These are phyloP conservation scores for Plasmopara halstedii DNA, from an alignment of 352 stramenopile species.

Conservation along the genomic window DNA sequence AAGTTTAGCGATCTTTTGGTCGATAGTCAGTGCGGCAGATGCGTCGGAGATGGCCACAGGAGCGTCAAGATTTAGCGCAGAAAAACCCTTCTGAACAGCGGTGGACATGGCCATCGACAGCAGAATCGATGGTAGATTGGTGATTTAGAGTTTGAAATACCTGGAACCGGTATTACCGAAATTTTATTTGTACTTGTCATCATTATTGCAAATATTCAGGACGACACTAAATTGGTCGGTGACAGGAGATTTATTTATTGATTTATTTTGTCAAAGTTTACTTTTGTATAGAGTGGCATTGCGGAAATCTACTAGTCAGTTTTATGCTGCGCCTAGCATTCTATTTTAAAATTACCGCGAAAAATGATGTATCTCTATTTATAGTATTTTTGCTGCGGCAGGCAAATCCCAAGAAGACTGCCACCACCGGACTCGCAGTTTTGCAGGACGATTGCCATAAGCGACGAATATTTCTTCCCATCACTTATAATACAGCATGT, in stretches of 20 bases:
- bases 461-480: not conserved
- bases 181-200: not conserved
- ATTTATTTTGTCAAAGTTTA: no score
- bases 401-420: no score
- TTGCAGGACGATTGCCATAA: not conserved
- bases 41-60: slow-evolving; percentile 16
- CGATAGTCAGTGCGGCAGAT: slow-evolving; percentile 32
- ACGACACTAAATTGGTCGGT: no score
- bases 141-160: slow-evolving; percentile 1
- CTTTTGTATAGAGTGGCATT: no score
- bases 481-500: slow-evolving; percentile 9
- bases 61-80: slow-evolving; percentile 31
- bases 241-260: no score
- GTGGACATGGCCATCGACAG: slow-evolving; percentile 34
- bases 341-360: no score
- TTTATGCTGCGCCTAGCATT: no score
- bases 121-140: slow-evolving; percentile 1
- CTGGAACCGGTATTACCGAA: slow-evolving; percentile 7
- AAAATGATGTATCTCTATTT: no score
- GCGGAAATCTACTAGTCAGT: no score
- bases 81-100: slow-evolving; percentile 42
- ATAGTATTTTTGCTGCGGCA: no score
- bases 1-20: slow-evolving; percentile 59
- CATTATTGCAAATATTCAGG: no score
- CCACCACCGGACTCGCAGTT: not conserved